Percentiles rank a stretch among this genome's conserved stretches.
Conservation (phyloP, 192 early-diverging fungal species). For the Coemansia sp. region DNA sequence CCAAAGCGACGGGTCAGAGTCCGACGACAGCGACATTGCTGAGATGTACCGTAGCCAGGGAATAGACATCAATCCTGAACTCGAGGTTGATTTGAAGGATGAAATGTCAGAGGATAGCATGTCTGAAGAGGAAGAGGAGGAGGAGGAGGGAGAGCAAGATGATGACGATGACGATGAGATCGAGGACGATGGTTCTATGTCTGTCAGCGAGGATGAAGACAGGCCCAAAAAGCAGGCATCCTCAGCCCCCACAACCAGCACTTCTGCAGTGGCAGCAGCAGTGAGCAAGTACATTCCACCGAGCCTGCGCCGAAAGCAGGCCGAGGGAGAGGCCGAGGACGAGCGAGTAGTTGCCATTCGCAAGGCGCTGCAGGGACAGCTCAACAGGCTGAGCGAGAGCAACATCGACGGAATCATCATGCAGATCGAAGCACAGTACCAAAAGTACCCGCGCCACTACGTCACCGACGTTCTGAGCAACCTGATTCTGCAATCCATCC, state of each 20-base stretch:
- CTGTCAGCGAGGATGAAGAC: slow-evolving; percentile 2
- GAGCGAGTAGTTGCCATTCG: slow-evolving; percentile 69
- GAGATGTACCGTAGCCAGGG: slow-evolving; percentile 30
- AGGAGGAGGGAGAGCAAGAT: background rate
- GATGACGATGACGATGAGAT: slow-evolving; percentile 10
- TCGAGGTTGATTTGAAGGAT: background rate
- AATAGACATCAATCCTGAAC: slow-evolving; percentile 20
- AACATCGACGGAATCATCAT: slow-evolving; percentile 87
- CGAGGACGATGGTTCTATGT: background rate
- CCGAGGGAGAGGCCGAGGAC: slow-evolving; percentile 63
- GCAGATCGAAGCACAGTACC: slow-evolving; percentile 75
- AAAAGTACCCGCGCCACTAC: slow-evolving; percentile 58
- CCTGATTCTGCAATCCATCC: slow-evolving; percentile 71
- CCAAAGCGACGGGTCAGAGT: slow-evolving; percentile 14
- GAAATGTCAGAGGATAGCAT: slow-evolving; percentile 1
- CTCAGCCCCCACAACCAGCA: background rate
- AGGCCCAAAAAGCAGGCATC: too few species aligned
- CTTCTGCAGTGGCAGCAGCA: background rate
- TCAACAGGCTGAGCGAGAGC: slow-evolving; percentile 85
- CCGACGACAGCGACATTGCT: slow-evolving; percentile 48
- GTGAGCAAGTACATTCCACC: slow-evolving; percentile 84
- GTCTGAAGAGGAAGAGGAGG: slow-evolving; percentile 14
- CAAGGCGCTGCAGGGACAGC: slow-evolving; percentile 76
- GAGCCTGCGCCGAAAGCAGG: slow-evolving; percentile 63
- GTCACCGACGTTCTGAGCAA: slow-evolving; percentile 83